Conservation (phyloP, 1,139 yeast genomes). For the Torulaspora pretoriensis region DNA sequence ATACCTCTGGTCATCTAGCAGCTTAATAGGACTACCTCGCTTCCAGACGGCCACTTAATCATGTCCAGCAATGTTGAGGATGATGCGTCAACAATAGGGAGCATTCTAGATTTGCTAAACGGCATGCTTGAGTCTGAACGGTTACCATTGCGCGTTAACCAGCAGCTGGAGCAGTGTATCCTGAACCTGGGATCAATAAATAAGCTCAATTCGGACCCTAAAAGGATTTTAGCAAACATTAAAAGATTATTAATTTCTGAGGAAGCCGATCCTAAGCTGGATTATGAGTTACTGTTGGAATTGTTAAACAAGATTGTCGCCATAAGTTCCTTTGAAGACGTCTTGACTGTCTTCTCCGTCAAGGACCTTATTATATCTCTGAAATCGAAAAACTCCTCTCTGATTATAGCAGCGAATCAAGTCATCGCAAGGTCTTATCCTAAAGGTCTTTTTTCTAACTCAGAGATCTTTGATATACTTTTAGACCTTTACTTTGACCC, state of each 20-base stretch:
- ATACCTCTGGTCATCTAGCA: background rate
- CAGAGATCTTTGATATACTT: slow-evolving; percentile 30
- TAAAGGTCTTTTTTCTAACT: slow-evolving; percentile 34
- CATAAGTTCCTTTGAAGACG: slow-evolving; percentile 32
- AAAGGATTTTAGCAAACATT: slow-evolving; percentile 19
- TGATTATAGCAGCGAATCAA: slow-evolving; percentile 34
- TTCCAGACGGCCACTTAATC: background rate
- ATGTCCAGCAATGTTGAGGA: background rate
- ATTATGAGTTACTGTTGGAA: slow-evolving; percentile 27
- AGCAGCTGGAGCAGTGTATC: slow-evolving; percentile 20
- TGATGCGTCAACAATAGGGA: slow-evolving; percentile 2
- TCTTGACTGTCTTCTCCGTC: slow-evolving; percentile 29
- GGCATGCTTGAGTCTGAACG: slow-evolving; percentile 10
- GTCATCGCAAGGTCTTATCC: slow-evolving; percentile 36
- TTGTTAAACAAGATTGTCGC: slow-evolving; percentile 29
- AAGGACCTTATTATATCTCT: slow-evolving; percentile 35
- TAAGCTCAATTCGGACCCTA: slow-evolving; percentile 15
- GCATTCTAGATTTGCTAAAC: slow-evolving; percentile 13
- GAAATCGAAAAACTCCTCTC: slow-evolving; percentile 25
- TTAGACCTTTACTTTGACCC: slow-evolving; percentile 26
- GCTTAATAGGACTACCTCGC: background rate
- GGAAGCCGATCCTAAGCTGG: slow-evolving; percentile 4
- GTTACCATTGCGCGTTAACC: slow-evolving; percentile 14
- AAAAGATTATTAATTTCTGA: slow-evolving; percentile 17
- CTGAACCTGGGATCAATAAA: slow-evolving; percentile 21